Conservation (phyloP, 179 eudicot species). For the Gypsophila paniculata region DNA sequence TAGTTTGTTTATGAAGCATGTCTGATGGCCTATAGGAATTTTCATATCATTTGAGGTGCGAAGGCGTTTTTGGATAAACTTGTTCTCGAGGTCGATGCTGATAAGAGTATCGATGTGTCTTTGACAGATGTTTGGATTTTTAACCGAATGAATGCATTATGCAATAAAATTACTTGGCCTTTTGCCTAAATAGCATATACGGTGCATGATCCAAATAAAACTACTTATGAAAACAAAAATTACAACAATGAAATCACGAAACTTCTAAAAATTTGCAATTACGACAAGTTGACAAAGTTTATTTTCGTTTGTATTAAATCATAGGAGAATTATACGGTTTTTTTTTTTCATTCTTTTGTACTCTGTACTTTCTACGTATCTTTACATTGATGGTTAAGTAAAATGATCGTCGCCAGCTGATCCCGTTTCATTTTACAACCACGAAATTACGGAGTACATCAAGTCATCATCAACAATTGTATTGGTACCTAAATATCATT, state of each 20-base stretch:
- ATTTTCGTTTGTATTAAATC: neutral
- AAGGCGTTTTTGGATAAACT: neutral
- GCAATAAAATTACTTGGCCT: neutral
- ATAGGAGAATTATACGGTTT: neutral
- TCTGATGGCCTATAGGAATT: too few relatives aligned
- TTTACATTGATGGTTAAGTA: neutral
- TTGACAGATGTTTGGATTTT: neutral
- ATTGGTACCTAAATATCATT: neutral
- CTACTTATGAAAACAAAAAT: neutral
- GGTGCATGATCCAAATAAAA: too few relatives aligned
- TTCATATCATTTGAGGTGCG: neutral
- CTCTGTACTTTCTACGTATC: neutral
- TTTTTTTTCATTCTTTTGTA: neutral
- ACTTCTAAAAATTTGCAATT: neutral
- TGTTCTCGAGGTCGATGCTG: neutral
- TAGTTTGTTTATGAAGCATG: too few relatives aligned
- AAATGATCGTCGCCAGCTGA: neutral
- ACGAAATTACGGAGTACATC: too few relatives aligned
- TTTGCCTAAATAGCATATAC: neutral
- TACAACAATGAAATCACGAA: neutral
- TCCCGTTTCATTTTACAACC: neutral
- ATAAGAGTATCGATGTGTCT: neutral
- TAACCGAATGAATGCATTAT: neutral
- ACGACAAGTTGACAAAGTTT: neutral
- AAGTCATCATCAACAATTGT: too few relatives aligned